phyloP scores from a whole-genome alignment of 495 filamentous ascomycete species.

The Xylaria intraflava region DNA sequence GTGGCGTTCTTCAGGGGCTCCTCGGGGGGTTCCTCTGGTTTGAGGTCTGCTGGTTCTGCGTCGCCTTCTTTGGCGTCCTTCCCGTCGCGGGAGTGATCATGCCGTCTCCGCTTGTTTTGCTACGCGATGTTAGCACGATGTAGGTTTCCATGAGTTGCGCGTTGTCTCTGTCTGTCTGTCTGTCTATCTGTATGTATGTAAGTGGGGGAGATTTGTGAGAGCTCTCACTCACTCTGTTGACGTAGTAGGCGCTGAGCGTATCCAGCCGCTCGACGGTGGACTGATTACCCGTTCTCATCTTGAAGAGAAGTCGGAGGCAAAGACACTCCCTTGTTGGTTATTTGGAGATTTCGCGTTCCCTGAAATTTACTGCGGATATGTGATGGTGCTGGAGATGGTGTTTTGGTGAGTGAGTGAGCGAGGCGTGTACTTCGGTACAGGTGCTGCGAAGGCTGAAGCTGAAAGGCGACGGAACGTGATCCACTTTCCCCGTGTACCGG shows the following conservation, averaged over 20 bases:
- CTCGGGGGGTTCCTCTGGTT: constrained; percentile 49
- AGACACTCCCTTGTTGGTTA: not conserved
- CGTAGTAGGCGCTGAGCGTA: constrained; percentile 82
- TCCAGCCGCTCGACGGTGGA: constrained; percentile 83
- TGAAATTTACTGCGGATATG: no score
- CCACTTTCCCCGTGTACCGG: no score
- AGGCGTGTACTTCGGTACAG: no score
- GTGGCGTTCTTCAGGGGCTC: constrained; percentile 80
- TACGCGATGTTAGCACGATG: not conserved
- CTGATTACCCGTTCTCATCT: constrained; percentile 19
- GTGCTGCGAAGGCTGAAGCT: no score
- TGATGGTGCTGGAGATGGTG: no score
- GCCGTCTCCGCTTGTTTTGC: constrained; percentile 58
- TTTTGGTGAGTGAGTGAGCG: no score
- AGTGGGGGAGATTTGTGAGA: constrained; percentile 8
- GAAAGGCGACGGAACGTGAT: no score
- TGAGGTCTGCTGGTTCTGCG: constrained; percentile 36
- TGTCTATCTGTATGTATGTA: not conserved
- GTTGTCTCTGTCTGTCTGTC: no score
- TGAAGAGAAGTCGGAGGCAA: not conserved
- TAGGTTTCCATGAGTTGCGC: not conserved
- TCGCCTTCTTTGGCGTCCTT: constrained; percentile 53
- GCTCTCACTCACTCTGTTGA: constrained; percentile 55
- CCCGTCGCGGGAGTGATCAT: constrained; percentile 41
- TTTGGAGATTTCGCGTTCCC: not conserved